Evolutionary conservation across 257 asterid species (phyloP), one percentile per base, ranked within the genome.

Genomic region (Fraxinus cuspidata): DNA sequence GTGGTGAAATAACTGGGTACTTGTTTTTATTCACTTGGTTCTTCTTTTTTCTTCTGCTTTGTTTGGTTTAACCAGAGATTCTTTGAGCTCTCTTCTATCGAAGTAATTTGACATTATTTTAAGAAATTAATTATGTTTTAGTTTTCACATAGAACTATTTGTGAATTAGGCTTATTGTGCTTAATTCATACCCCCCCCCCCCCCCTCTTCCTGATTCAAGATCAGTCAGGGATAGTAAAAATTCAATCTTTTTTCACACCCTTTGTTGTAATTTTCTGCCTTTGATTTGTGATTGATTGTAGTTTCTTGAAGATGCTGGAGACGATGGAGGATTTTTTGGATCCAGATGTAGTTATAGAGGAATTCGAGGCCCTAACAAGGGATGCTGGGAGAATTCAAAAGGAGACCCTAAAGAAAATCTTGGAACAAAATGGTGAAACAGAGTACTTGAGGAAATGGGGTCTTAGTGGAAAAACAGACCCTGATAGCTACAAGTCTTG

Each of bases 381-480:
- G 42, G 94, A 92, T 77, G 96, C 97, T 21, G 92, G 83, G 70
- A 89, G 85, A 66, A 87, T 92, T 78, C 99, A 96, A 87, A 76
- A 73, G 72, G 97, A 92, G 68, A 92, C 97, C 16, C 86, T 96
- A 38, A 79, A 75, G 85, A 91, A 68, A 76, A 96, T 96, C 81
- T 89, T 96, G 81, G 86, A 88, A 81, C 94, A 92, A 74, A 96
- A 93, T 83, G 91, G 96, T 37, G 87, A 77, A 49, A 82, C 97
- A 23, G 97, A 86, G 96, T 93, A 96, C 80, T 71, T 96, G 79
- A 86, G 79, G 74, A 81, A 80, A 72, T 96, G 97, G 86, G 92
- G 93, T 32, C 94, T 96, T 7, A 72, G 80, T 77, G 97, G 96
- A 78, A 90, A 87, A 76, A 92, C 90, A 66, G 98, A 93, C 76